Percentiles rank a stretch among this genome's conserved stretches.
Conservation (phyloP, 805 yeast species). For the Metschnikowia cerradonensis region DNA sequence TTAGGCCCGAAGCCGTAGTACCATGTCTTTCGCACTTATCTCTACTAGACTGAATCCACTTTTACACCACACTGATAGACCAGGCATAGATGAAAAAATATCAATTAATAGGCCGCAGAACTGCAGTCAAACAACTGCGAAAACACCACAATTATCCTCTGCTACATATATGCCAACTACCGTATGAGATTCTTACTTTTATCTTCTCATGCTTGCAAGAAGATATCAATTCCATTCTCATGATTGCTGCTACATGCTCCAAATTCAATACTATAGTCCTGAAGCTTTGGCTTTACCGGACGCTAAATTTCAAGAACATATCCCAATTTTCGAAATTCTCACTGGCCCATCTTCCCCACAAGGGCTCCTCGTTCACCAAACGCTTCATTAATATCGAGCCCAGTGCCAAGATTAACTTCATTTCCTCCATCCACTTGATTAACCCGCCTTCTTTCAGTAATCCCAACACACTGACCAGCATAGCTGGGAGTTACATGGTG, state of each 20-base stretch:
- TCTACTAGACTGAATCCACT: not conserved
- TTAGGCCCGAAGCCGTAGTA: not conserved
- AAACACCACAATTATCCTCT: slow-evolving; percentile 20
- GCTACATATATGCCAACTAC: slow-evolving; percentile 37
- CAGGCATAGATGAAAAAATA: slow-evolving; percentile 31
- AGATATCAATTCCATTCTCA: slow-evolving; percentile 13
- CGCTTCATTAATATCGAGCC: slow-evolving; percentile 24
- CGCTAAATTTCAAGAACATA: slow-evolving; percentile 23
- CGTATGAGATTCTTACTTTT: slow-evolving; percentile 39
- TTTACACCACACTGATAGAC: not conserved
- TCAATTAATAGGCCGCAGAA: slow-evolving; percentile 41
- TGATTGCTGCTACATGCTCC: slow-evolving; percentile 31
- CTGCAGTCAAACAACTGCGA: slow-evolving; percentile 14
- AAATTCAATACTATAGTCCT: slow-evolving; percentile 34
- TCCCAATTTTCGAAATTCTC: slow-evolving; percentile 34
- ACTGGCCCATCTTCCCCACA: slow-evolving; percentile 28
- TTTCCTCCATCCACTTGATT: slow-evolving; percentile 24
- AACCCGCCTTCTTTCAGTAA: slow-evolving; percentile 32
- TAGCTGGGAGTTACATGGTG: slow-evolving; percentile 37
- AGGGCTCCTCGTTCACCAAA: slow-evolving; percentile 18
- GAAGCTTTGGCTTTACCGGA: slow-evolving; percentile 35
- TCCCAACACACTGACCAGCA: slow-evolving; percentile 21
- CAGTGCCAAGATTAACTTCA: slow-evolving; percentile 29
- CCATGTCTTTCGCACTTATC: not conserved
- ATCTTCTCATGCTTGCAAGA: slow-evolving; percentile 27